Evolutionary conservation across 1,139 yeast genomes (phyloP).

Genomic region (Scheffersomyces lignicola): DNA sequence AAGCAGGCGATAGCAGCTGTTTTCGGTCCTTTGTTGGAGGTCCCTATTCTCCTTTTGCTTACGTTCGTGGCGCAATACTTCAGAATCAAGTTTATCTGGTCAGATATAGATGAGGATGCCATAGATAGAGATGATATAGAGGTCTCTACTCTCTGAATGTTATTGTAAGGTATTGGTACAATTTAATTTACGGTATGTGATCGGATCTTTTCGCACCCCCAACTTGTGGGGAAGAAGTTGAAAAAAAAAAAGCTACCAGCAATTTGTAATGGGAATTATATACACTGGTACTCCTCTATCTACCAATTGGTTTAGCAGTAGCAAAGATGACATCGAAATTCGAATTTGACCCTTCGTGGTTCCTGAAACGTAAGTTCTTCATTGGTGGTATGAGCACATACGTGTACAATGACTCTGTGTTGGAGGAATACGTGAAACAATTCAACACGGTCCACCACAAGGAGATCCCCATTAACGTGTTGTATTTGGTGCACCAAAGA

Average conservation of each 20-base stretch:
- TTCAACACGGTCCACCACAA: slow-evolving; percentile 16
- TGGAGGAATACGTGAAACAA: slow-evolving; percentile 24
- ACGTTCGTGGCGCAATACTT: slow-evolving; percentile 43
- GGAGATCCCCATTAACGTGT: slow-evolving; percentile 35
- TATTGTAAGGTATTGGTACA: too few species aligned
- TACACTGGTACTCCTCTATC: too few species aligned
- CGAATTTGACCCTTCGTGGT: slow-evolving; percentile 21
- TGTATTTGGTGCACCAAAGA: slow-evolving; percentile 44
- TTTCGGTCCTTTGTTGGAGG: slow-evolving; percentile 59
- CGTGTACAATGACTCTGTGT: slow-evolving; percentile 32
- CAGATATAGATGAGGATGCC: slow-evolving; percentile 17
- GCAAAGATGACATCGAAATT: slow-evolving; percentile 11
- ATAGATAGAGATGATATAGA: neutral
- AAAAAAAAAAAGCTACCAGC: too few species aligned
- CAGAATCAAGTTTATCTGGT: slow-evolving; percentile 24
- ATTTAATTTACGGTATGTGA: too few species aligned
- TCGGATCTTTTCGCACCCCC: too few species aligned
- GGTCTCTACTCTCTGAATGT: too few species aligned
- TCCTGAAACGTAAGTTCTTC: slow-evolving; percentile 22
- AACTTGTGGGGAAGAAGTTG: too few species aligned
- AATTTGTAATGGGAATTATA: too few species aligned
- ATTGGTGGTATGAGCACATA: slow-evolving; percentile 37
- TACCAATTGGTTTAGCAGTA: too few species aligned
- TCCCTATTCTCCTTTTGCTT: slow-evolving; percentile 48
- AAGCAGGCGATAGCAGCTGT: slow-evolving; percentile 61